phyloP scores from a whole-genome alignment of 202 grass and related monocot species.

The Digitaria exilis region DNA sequence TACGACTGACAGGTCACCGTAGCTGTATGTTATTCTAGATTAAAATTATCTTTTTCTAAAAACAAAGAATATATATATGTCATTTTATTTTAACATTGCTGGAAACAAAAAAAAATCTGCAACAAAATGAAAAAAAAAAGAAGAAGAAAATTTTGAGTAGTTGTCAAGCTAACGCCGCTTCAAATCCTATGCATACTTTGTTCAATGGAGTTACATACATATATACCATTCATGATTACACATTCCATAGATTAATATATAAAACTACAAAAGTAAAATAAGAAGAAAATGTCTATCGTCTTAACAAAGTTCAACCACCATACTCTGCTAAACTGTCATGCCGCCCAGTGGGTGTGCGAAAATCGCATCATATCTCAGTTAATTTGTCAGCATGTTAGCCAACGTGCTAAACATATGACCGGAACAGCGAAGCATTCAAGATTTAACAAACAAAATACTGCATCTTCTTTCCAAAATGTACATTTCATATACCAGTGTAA shows the following conservation, averaged over 20 bases:
- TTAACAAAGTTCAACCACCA: neutral
- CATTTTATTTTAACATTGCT: too few species aligned
- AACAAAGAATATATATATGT: too few species aligned
- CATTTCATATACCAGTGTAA: neutral
- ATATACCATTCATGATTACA: neutral
- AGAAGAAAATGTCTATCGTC: neutral
- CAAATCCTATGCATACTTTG: neutral
- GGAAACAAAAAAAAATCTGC: too few species aligned
- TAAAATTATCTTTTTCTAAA: too few species aligned
- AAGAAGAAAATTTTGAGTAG: neutral
- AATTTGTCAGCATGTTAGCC: neutral
- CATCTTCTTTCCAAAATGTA: neutral
- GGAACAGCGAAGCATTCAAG: neutral
- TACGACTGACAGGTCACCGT: too few species aligned
- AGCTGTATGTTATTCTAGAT: too few species aligned
- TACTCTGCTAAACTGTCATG: neutral
- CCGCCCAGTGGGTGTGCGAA: neutral
- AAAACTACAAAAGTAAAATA: neutral
- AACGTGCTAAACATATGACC: neutral
- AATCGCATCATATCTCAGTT: slow-evolving; percentile 7
- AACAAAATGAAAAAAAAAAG: too few species aligned
- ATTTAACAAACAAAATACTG: neutral
- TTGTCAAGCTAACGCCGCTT: neutral
- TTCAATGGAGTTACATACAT: neutral
- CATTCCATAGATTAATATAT: neutral